These are phyloP conservation scores for Geranomyces variabilis DNA, from an alignment of 192 early-diverging fungal genomes.

Conservation along the genomic window DNA sequence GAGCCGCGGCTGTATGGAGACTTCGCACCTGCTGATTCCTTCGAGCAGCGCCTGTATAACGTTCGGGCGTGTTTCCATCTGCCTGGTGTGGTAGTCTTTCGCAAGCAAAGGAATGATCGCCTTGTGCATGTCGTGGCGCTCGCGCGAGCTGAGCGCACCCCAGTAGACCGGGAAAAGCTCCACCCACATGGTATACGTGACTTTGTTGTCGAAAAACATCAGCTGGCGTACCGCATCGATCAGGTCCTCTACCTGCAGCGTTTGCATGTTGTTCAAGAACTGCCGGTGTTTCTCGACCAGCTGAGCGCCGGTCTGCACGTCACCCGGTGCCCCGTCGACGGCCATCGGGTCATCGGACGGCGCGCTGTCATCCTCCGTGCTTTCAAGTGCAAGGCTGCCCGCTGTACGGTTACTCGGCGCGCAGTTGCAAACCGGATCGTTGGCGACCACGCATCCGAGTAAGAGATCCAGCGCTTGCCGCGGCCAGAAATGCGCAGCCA, in stretches of 20 bases:
- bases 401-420: conserved; percentile 23
- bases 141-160: conserved; percentile 69
- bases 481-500: conserved; percentile 87
- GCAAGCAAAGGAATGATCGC: conserved; percentile 82
- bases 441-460: conserved; percentile 56
- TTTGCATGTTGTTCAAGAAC: conserved; percentile 64
- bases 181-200: conserved; percentile 81
- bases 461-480: conserved; percentile 89
- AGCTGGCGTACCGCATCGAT: conserved; percentile 46
- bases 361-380: neutral
- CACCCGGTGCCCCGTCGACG: neutral
- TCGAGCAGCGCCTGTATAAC: conserved; percentile 92
- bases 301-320: conserved; percentile 26
- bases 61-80: conserved; percentile 83
- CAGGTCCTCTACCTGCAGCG: conserved; percentile 44
- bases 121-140: conserved; percentile 85
- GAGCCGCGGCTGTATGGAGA: conserved; percentile 65
- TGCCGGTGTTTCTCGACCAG: conserved; percentile 55
- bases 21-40: conserved; percentile 74
- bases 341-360: neutral
- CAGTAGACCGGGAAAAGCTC: conserved; percentile 83
- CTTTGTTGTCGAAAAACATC: conserved; percentile 49
- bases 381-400: conserved; percentile 6
- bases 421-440: conserved; percentile 12
- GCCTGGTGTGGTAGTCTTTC: conserved; percentile 86